A percentile compares a stretch with the other conserved stretches of the same genome.
Conservation (phyloP, 371 early-diverging fungal genomes). For the Actinomortierella wolfii region DNA sequence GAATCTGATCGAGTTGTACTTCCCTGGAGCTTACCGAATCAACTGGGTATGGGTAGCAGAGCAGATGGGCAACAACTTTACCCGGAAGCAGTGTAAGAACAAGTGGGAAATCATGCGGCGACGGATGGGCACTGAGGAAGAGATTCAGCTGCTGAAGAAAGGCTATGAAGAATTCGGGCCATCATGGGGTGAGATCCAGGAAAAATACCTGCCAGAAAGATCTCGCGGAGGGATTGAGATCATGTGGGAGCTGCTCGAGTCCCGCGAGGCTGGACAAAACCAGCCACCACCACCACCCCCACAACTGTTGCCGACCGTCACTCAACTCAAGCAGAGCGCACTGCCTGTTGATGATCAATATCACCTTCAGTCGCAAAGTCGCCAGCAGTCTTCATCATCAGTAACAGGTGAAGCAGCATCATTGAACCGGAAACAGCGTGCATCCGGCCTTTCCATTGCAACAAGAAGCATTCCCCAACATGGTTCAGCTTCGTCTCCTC, state of each 20-base stretch:
- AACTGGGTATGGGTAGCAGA: slow-evolving; percentile 47
- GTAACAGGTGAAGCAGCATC: no score
- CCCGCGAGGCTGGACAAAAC: slow-evolving; percentile 25
- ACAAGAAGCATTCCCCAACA: no score
- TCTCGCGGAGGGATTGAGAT: slow-evolving; percentile 40
- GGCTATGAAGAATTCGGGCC: slow-evolving; percentile 39
- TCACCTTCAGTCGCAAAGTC: no score
- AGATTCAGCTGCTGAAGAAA: slow-evolving; percentile 20
- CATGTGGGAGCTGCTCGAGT: slow-evolving; percentile 40
- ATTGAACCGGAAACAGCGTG: no score
- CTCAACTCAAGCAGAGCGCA: no score
- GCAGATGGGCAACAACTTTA: slow-evolving; percentile 43
- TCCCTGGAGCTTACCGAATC: slow-evolving; percentile 42
- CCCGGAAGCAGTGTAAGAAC: slow-evolving; percentile 45
- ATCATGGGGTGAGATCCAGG: slow-evolving; percentile 38
- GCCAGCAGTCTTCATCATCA: no score
- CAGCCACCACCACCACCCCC: slow-evolving; percentile 4
- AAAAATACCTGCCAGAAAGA: slow-evolving; percentile 41
- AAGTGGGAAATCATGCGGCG: slow-evolving; percentile 47
- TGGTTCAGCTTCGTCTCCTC: no score
- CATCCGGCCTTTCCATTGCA: no score
- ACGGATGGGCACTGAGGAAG: slow-evolving; percentile 38
- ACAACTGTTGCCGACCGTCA: no score
- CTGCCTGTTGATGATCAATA: no score
- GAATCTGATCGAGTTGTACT: slow-evolving; percentile 32